Base-by-base conservation (phyloP, 2,329 filamentous ascomycete species). In the Pseudogymnoascus sp. region DNA sequence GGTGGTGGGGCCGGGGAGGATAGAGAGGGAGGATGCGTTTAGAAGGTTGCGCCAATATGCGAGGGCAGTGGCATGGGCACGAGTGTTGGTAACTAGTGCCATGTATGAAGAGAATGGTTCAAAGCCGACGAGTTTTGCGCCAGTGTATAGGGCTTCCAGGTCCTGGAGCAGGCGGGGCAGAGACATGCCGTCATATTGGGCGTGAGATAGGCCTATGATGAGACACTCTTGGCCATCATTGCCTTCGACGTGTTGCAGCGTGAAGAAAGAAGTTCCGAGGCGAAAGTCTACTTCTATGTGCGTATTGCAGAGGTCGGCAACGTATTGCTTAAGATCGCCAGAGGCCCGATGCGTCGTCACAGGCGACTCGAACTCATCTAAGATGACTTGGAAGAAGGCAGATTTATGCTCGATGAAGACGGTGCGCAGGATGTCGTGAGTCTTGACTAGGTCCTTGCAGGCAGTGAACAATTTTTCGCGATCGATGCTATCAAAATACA, bases 141-240 rank as follows among this genome's bases (percentile, higher is more conserved):
- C 78, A 65, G 81, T 79, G 49, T 69, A 70, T 31, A 67, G 29
- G 7, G 62, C 39, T 23, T 65, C 64, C 11, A 70, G 61, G 59
- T 68, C 64, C 31, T 61, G 62, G 26, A 70, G 66, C 2, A 69
- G 23, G 7, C 52, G 59, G 7, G 68, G 68, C 70, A 85, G 80
- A 10, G 83, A 85, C 82, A 84, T 87, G 21, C 85, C 85, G 71
- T 88, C 85, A 67, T 86, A 88, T 1, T 86, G 68, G 2, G 82
- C 79, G 71, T 88, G 85, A 0, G 80, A 82, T 12, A 82, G 71
- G 33, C 76, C 71, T 63, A 79, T 71, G 5, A 73, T 69, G 14
- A 79, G 73, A 10, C 72, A 74, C 1, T 73, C 68, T 4, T 72
- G 65, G 11, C 69, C 66, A 2, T 67, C 52, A 10, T 59, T 43